Evolutionary conservation across 2,329 filamentous ascomycete genomes (phyloP), one percentile per base, ranked within the genome.

Genomic region (Rutstroemia sp.): DNA sequence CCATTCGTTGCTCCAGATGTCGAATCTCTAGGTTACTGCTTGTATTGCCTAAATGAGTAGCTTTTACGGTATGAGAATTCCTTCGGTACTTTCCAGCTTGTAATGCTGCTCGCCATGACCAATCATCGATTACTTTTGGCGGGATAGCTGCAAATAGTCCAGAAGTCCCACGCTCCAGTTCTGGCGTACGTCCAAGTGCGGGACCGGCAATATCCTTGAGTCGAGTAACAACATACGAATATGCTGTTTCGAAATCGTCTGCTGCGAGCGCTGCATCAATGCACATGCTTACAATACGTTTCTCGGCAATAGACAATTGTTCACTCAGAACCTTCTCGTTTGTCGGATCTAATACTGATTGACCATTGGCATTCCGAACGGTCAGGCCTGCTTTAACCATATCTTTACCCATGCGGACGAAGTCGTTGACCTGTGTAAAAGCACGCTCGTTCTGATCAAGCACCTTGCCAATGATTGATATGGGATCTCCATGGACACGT

Each of bases 191-290:
- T 42, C 45, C 60, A 52, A 62, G 63, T 16, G 67, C 57, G 53
- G 63, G 60, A 65, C 68, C 62, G 62, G 67, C 63, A 27, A 71
- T 65, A 8, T 71, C 68, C 7, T 77, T 76, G 0, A 94, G 75
- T 21, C 86, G 81, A 66, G 84, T 90, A 48, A 89, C 80, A 1
- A 92, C 85, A 66, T 89, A 92, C 0, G 88, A 92, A 69, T 92
- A 94, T 10, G 89, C 89, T 0, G 89, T 94, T 68, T 95, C 89
- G 59, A 94, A 94, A 67, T 84, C 89, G 60, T 91, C 84, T 67
- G 92, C 88, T 9, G 78, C 76, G 1, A 94, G 76, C 12, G 89
- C 87, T 14, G 87, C 84, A 67, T 90, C 84, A 42, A 92, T 83
- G 61, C 88, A 90, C 86, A 92, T 89, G 57, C 87, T 86, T 5